Conservation (phyloP, 2,329 filamentous ascomycete species). For the Aspergillus sp. region DNA sequence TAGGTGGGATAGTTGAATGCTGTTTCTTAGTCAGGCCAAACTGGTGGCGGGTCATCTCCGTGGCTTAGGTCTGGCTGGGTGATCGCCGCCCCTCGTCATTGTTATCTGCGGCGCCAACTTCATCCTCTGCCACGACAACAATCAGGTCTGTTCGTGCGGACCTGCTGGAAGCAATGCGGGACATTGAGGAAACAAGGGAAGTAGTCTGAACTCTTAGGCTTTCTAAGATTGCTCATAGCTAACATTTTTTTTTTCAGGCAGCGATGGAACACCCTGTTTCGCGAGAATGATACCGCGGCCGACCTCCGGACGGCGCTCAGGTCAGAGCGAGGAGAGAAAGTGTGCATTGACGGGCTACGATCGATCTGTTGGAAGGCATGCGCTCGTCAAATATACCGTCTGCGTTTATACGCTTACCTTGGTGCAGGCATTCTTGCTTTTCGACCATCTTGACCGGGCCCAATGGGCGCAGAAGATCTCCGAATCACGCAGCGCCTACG, state of each 20-base stretch:
- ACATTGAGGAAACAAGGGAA: conserved; percentile 55
- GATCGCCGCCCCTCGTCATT: conserved; percentile 6
- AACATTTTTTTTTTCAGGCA: conserved; percentile 43
- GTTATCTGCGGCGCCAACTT: conserved; percentile 2
- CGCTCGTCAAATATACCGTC: background rate
- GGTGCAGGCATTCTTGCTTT: conserved; percentile 72
- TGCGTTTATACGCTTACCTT: conserved; percentile 16
- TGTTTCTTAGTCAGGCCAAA: background rate
- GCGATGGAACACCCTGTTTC: conserved; percentile 65
- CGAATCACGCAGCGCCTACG: conserved; percentile 72
- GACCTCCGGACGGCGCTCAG: conserved; percentile 65
- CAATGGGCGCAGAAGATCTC: conserved; percentile 68
- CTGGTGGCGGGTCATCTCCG: conserved; percentile 9
- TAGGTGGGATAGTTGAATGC: too few relatives aligned
- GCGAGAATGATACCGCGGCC: conserved; percentile 53
- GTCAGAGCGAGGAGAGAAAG: conserved; percentile 57
- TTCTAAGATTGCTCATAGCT: background rate
- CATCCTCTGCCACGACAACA: background rate
- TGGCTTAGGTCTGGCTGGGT: conserved; percentile 1
- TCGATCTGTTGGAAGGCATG: conserved; percentile 89
- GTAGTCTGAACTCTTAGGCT: background rate
- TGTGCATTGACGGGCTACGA: conserved; percentile 70
- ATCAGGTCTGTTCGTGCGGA: background rate
- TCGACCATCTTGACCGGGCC: conserved; percentile 61
- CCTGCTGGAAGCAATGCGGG: conserved; percentile 46